Evolutionary conservation across 352 stramenopile genomes (phyloP).

Genomic region (Globisporangium alternatum): DNA sequence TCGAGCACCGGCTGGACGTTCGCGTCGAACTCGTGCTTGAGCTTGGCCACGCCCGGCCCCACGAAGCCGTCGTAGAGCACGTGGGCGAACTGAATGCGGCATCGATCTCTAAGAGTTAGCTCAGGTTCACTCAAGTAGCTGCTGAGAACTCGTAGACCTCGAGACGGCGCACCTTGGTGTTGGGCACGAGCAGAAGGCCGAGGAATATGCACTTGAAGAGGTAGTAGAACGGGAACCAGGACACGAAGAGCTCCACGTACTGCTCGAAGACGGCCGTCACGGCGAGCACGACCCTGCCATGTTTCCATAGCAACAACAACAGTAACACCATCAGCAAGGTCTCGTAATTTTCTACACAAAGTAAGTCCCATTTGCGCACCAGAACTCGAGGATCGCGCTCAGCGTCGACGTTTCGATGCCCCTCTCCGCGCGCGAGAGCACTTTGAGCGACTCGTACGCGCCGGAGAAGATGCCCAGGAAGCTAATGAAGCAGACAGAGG

Average conservation of each 20-base stretch:
- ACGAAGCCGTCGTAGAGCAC: conserved; percentile 67
- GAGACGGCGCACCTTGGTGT: conserved; percentile 37
- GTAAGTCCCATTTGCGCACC: conserved; percentile 23
- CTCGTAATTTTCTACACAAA: not conserved
- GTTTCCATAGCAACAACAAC: not conserved
- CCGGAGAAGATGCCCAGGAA: conserved; percentile 57
- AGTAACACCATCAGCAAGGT: too few relatives aligned
- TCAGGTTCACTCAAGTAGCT: not conserved
- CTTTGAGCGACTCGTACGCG: conserved; percentile 70
- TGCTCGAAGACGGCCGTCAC: conserved; percentile 55
- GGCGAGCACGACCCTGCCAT: conserved; percentile 52
- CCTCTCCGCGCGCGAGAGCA: conserved; percentile 55
- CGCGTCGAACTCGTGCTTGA: conserved; percentile 41
- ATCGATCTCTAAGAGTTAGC: not conserved
- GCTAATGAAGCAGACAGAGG: conserved; percentile 17
- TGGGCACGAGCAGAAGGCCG: conserved; percentile 52
- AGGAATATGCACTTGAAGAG: conserved; percentile 67
- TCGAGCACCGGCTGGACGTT: conserved; percentile 55
- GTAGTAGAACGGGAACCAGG: conserved; percentile 79
- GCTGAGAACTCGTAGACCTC: not conserved
- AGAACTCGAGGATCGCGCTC: conserved; percentile 58
- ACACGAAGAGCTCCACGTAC: conserved; percentile 68
- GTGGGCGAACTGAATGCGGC: conserved; percentile 41
- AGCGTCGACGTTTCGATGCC: conserved; percentile 47
- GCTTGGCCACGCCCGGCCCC: conserved; percentile 33